Base-by-base conservation (phyloP, 2,329 filamentous ascomycete genomes). In the Penicillium sp. region DNA sequence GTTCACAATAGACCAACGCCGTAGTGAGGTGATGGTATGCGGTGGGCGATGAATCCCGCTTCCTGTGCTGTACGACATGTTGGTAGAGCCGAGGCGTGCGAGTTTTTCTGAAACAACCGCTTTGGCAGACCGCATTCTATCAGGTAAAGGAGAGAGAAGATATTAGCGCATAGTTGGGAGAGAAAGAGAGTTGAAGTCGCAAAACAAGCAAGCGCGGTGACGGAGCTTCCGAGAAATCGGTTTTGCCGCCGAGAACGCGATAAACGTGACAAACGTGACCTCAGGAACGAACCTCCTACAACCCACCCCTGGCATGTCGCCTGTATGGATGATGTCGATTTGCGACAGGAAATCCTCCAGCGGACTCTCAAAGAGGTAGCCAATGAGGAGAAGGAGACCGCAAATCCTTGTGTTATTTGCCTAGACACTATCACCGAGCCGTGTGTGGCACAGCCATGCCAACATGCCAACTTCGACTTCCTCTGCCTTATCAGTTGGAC, bases 401-500 rank as follows among this genome's bases (percentile, higher is more conserved):
- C 72, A 51, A 77, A 82, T 61, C 85, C 82, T 68, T 97, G 93
- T 74, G 91, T 96, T 62, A 94, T 97, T 73, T 97, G 93, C 74
- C 86, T 97, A 60, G 89, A 93, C 56, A 70, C 78, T 53, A 81
- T 96, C 68, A 85, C 86, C 10, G 90, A 94, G 67, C 77, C 84
- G 52, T 91, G 89, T 61, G 80, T 88, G 50, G 85, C 90, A 8
- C 78, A 83, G 21, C 92, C 93, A 8, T 97, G 93, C 79, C 82
- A 84, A 42, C 93, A 97, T 78, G 77, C 80, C 57, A 86, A 87
- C 65, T 96, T 96, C 72, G 92, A 97, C 78, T 96, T 92, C 70
- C 73, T 91, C 13, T 97, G 93, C 73, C 83, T 96, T 6, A 77
- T 88, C 23, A 92, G 83, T 75, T 97, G 93, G 93, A 79, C 96